These are phyloP conservation scores for Picochlorum sp. DNA, from an alignment of 139 green algal genomes.

Conservation along the genomic window DNA sequence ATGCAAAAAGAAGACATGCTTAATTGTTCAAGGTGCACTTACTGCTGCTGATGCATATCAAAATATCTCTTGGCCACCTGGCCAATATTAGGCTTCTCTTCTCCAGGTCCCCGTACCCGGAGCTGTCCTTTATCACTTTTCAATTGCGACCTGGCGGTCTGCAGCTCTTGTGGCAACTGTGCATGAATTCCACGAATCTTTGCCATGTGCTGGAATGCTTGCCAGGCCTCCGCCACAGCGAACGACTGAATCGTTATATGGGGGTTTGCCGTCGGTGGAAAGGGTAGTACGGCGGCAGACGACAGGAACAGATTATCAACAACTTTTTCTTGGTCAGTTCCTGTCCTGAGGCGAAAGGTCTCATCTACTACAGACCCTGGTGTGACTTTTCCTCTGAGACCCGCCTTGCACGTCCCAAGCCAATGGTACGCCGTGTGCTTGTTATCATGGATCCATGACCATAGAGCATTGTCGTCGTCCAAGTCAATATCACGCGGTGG, in stretches of 20 bases:
- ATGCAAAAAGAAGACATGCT: too few species aligned
- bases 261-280: constrained; percentile 1
- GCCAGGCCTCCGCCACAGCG: background rate
- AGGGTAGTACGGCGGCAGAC: background rate
- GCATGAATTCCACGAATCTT: background rate
- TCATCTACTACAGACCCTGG: background rate
- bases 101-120: background rate
- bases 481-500: background rate
- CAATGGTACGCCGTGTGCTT: constrained; percentile 1
- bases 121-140: background rate
- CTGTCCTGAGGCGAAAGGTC: background rate
- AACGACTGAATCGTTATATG: background rate
- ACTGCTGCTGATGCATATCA: too few species aligned
- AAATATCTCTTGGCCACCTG: too few species aligned
- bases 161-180: background rate
- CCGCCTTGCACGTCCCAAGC: background rate
- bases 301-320: background rate
- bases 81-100: background rate
- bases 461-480: background rate
- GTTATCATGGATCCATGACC: constrained; percentile 2
- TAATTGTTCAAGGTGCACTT: too few species aligned
- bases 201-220: background rate
- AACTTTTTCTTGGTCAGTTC: background rate
- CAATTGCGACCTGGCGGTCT: background rate
- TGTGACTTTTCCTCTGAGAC: background rate